phyloP scores from a whole-genome alignment of 176 grass and related monocot genomes.

The Panicum miliaceum region DNA sequence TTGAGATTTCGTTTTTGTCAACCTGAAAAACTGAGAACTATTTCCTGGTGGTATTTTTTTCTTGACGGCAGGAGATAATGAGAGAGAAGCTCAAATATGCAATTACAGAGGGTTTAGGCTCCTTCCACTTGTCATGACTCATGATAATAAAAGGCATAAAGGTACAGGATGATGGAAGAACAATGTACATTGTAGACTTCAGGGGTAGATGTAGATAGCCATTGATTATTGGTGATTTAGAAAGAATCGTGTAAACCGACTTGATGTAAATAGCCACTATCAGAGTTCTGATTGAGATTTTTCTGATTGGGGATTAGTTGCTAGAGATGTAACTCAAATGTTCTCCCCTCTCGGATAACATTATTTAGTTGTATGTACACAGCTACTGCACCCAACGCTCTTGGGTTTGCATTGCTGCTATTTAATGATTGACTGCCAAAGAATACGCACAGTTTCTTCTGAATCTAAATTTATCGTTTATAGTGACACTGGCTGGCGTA shows the following conservation, averaged over 20 bases:
- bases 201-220: neutral
- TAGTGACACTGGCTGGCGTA: neutral
- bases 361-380: constrained; percentile 1
- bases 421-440: neutral
- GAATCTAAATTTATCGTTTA: neutral
- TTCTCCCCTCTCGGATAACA: neutral
- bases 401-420: neutral
- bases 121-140: constrained; percentile 63
- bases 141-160: neutral
- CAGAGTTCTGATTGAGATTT: neutral
- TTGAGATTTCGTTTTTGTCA: neutral
- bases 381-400: neutral
- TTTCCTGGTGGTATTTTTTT: constrained; percentile 28
- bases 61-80: constrained; percentile 53
- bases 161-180: neutral
- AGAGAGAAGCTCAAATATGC: constrained; percentile 55
- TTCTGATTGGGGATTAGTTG: constrained; percentile 19
- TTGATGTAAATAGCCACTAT: constrained; percentile 17
- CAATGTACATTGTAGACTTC: constrained; percentile 25
- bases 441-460: neutral
- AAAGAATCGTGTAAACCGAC: neutral
- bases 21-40: neutral
- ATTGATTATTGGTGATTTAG: neutral
- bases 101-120: constrained; percentile 51
- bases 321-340: neutral